Evolutionary conservation across 257 asterid genomes (phyloP).

Genomic region (Vinca minor): DNA sequence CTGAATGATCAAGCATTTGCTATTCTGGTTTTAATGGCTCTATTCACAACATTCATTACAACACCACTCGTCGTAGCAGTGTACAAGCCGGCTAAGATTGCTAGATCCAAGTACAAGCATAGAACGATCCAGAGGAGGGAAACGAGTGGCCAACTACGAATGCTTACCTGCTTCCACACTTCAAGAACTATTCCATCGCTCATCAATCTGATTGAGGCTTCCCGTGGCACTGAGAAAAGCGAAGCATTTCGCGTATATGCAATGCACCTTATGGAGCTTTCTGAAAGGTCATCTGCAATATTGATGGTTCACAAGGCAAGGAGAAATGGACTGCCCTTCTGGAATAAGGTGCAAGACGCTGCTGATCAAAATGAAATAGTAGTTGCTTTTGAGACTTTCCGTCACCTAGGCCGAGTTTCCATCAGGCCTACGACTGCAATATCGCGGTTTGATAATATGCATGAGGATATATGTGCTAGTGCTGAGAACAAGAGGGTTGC

Average conservation of each 20-base stretch:
- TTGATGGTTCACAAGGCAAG: conserved; percentile 42
- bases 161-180: conserved; percentile 29
- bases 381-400: conserved; percentile 41
- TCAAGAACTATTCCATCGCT: conserved; percentile 28
- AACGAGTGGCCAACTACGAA: conserved; percentile 20
- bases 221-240: conserved; percentile 35
- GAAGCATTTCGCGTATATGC: conserved; percentile 44
- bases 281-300: conserved; percentile 45
- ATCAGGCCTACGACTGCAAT: conserved; percentile 47
- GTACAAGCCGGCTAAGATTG: conserved; percentile 41
- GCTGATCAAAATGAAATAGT: conserved; percentile 27
- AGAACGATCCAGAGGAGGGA: conserved; percentile 32
- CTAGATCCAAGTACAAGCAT: conserved; percentile 28
- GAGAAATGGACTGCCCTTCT: conserved; percentile 33
- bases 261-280: conserved; percentile 46
- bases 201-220: conserved; percentile 47
- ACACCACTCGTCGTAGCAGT: conserved; percentile 39
- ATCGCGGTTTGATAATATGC: conserved; percentile 34
- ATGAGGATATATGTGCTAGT: conserved; percentile 36
- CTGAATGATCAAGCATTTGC: conserved; percentile 49
- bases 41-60: conserved; percentile 41
- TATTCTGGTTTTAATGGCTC: conserved; percentile 41
- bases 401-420: conserved; percentile 37
- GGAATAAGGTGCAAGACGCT: conserved; percentile 17
- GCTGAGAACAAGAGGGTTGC: conserved; percentile 37